Percentiles rank a stretch among this genome's conserved stretches.
Conservation (phyloP, 176 grass and related monocot genomes). For the Secale cereale region DNA sequence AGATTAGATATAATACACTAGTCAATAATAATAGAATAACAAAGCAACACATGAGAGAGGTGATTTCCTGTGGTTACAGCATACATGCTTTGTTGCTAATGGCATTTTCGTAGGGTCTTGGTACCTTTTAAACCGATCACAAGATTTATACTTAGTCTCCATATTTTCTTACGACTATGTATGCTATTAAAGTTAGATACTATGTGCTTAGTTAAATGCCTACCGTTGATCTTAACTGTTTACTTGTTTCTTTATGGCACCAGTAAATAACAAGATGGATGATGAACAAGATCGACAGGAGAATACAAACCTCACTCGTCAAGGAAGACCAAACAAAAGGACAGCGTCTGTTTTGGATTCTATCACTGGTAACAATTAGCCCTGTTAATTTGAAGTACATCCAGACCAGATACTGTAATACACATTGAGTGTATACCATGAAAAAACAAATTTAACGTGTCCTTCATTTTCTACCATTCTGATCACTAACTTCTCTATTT, state of each 20-base stretch:
- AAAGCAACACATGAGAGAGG: neutral
- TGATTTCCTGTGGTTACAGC: neutral
- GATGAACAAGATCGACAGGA: conserved; percentile 31
- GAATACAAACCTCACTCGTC: conserved; percentile 23
- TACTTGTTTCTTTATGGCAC: conserved; percentile 37
- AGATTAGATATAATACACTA: neutral
- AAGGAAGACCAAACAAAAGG: conserved; percentile 57
- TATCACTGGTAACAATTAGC: conserved; percentile 37
- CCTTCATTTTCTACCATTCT: conserved; percentile 1
- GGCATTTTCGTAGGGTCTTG: neutral
- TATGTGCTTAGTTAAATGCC: conserved; percentile 10
- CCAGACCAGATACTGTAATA: neutral
- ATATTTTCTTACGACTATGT: neutral
- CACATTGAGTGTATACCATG: neutral
- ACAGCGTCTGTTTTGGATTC: conserved; percentile 48
- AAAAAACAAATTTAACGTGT: neutral
- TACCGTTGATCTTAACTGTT: neutral
- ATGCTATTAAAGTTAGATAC: neutral
- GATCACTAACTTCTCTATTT: conserved; percentile 5
- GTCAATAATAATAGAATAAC: neutral
- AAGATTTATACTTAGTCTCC: neutral
- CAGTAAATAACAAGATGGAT: conserved; percentile 15
- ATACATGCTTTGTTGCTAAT: neutral
- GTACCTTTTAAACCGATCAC: neutral
- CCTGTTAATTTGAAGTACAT: neutral